Percentiles rank a stretch among this genome's conserved stretches.
Conservation (phyloP, 2,329 filamentous ascomycete species). For the Ascochyta viciae-villosae region DNA sequence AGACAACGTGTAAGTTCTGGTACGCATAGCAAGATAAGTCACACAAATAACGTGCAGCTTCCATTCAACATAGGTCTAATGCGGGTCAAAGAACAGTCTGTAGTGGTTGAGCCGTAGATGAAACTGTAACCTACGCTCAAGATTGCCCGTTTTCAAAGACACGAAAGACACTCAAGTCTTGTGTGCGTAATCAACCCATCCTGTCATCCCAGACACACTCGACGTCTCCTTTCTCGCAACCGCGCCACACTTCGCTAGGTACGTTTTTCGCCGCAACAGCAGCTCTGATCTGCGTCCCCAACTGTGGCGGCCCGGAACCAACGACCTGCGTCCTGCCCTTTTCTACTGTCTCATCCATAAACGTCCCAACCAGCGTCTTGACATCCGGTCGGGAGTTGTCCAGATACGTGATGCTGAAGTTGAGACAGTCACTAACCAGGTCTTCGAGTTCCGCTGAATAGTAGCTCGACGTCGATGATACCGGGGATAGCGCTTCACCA, state of each 20-base stretch:
- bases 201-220: constrained; percentile 41
- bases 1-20: no score
- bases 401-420: constrained; percentile 33
- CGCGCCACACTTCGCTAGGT: constrained; percentile 33
- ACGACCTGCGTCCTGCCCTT: constrained; percentile 31
- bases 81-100: no score
- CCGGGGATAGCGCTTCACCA: constrained; percentile 1
- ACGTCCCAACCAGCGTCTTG: constrained; percentile 16
- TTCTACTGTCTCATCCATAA: constrained; percentile 25
- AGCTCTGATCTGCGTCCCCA: constrained; percentile 36
- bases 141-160: no score
- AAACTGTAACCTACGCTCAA: no score
- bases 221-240: constrained; percentile 35
- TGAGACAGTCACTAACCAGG: constrained; percentile 14
- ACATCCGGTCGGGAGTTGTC: constrained; percentile 26
- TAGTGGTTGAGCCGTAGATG: no score
- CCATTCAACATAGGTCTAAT: no score
- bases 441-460: constrained; percentile 12
- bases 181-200: constrained; percentile 21
- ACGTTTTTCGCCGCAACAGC: constrained; percentile 32
- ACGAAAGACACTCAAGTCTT: no score
- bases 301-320: constrained; percentile 29
- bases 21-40: no score
- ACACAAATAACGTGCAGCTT: no score
- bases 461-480: constrained; percentile 1